Conservation (phyloP, 1,139 yeast genomes). For the Diutina mesorugosa region DNA sequence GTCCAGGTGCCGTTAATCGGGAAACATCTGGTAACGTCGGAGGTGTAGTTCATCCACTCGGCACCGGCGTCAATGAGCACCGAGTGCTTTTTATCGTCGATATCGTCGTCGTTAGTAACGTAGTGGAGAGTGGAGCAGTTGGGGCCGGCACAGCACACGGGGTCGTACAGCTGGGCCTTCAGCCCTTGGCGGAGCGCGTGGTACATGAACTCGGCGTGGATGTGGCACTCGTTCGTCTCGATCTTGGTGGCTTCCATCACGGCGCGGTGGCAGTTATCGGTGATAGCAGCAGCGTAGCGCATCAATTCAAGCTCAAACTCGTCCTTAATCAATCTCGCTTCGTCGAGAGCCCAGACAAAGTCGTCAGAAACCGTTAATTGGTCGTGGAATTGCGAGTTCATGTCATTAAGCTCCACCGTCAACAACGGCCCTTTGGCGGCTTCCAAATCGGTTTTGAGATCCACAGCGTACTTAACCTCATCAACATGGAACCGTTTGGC, state of each 20-base stretch:
- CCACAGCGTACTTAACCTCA: conserved; percentile 50
- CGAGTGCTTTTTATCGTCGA: conserved; percentile 37
- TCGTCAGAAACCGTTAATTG: conserved; percentile 9
- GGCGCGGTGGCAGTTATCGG: conserved; percentile 80
- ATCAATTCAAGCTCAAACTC: conserved; percentile 63
- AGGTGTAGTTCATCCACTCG: conserved; percentile 87
- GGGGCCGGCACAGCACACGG: conserved; percentile 91
- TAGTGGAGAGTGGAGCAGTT: conserved; percentile 88
- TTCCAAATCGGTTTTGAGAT: conserved; percentile 22
- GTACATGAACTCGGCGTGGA: conserved; percentile 90
- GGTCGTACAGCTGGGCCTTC: conserved; percentile 80
- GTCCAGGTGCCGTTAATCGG: conserved; percentile 89
- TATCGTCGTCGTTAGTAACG: conserved; percentile 65
- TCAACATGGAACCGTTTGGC: conserved; percentile 61
- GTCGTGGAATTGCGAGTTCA: conserved; percentile 20
- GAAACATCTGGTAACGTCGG: conserved; percentile 92
- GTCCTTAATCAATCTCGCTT: conserved; percentile 76
- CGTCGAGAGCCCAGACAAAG: conserved; percentile 71
- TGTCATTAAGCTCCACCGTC: conserved; percentile 33
- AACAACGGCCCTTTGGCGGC: conserved; percentile 5
- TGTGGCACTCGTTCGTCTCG: conserved; percentile 77
- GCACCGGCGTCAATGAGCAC: conserved; percentile 94
- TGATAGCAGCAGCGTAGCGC: conserved; percentile 69
- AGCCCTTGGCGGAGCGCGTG: conserved; percentile 93
- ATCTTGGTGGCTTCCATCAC: conserved; percentile 90